Conservation (phyloP, 179 eudicot genomes). For the Corrigiola litoralis region DNA sequence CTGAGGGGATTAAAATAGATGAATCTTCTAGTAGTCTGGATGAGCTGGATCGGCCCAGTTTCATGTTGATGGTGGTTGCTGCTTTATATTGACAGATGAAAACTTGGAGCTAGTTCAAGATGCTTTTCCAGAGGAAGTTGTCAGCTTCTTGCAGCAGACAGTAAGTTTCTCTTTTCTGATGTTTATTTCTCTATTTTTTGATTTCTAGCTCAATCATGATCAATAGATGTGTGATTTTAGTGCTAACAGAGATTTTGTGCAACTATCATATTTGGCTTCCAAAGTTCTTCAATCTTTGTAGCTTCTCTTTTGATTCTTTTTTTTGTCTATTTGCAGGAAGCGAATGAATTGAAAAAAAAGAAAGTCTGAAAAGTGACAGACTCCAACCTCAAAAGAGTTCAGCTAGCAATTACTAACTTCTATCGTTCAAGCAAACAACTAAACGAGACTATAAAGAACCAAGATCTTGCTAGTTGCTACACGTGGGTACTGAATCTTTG, state of each 20-base stretch:
- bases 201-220: neutral
- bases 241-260: constrained; percentile 2
- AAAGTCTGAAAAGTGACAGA: constrained; percentile 30
- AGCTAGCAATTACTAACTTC: constrained; percentile 65
- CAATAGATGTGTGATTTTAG: neutral
- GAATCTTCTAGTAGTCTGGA: constrained; percentile 43
- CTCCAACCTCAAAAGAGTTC: constrained; percentile 40
- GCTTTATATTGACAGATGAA: constrained; percentile 69
- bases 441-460: constrained; percentile 27
- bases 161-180: constrained; percentile 27
- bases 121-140: constrained; percentile 70
- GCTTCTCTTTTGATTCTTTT: neutral
- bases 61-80: constrained; percentile 46
- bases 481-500: constrained; percentile 21
- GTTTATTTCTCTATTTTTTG: neutral
- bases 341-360: constrained; percentile 51
- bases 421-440: constrained; percentile 58
- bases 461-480: constrained; percentile 16
- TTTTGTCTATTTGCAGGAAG: constrained; percentile 33
- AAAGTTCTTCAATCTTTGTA: neutral
- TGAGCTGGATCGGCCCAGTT: constrained; percentile 52
- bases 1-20: constrained; percentile 28
- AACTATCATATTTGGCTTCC: neutral
- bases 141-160: constrained; percentile 53
- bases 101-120: constrained; percentile 64